Evolutionary conservation across 225 moss, liverwort and hornwort genomes (phyloP).

Genomic region (Marchantia polymorpha): DNA sequence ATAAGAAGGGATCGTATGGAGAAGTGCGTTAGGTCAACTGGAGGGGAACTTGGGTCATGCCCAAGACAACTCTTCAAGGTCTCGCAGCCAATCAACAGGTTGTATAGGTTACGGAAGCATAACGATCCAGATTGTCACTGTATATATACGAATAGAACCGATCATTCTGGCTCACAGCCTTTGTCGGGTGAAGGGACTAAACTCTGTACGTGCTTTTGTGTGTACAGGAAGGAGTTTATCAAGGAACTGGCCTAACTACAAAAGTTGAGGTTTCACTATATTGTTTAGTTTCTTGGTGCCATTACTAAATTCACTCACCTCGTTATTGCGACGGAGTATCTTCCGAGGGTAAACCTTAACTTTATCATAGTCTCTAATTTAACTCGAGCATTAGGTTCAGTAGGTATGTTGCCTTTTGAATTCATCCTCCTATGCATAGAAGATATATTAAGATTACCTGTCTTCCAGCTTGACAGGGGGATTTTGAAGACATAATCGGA

Average conservation of each 20-base stretch:
- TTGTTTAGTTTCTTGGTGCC: slow-evolving; percentile 68
- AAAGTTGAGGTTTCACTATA: slow-evolving; percentile 69
- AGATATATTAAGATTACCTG: too few relatives aligned
- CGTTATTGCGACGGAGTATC: slow-evolving; percentile 63
- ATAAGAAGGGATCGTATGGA: slow-evolving; percentile 28
- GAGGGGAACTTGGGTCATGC: slow-evolving; percentile 29
- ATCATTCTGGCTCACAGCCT: background rate
- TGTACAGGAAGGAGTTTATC: slow-evolving; percentile 45
- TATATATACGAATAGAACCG: background rate
- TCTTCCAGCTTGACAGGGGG: slow-evolving; percentile 51
- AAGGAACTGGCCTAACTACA: slow-evolving; percentile 52
- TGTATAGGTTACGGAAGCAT: slow-evolving; percentile 14
- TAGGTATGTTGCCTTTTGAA: background rate
- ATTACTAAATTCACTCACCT: slow-evolving; percentile 49
- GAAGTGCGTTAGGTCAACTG: slow-evolving; percentile 17
- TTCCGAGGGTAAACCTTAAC: slow-evolving; percentile 42
- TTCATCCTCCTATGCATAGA: too few relatives aligned
- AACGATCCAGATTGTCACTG: background rate
- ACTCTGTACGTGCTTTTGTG: background rate
- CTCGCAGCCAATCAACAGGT: slow-evolving; percentile 5
- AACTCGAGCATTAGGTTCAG: too few relatives aligned
- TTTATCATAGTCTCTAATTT: background rate
- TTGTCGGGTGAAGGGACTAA: background rate
- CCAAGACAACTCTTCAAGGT: slow-evolving; percentile 18
- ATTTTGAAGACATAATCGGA: slow-evolving; percentile 40